phyloP scores from a whole-genome alignment of 2,329 filamentous ascomycete species.

The Blastomyces silverae region DNA sequence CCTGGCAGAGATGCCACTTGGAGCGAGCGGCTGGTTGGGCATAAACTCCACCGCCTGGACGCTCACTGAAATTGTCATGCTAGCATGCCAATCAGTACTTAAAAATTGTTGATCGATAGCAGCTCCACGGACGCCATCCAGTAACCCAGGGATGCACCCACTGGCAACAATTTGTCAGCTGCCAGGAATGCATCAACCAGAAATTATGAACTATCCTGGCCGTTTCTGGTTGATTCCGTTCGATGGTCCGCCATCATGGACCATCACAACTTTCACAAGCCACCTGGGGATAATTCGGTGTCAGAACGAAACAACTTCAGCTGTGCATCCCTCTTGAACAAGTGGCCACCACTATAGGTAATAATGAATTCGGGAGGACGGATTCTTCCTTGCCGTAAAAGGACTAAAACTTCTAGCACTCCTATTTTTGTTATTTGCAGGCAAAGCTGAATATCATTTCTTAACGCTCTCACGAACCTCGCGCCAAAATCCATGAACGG shows the following conservation, averaged over 20 bases:
- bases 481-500: background rate
- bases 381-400: too few species aligned
- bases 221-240: too few species aligned
- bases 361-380: too few species aligned
- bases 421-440: too few species aligned
- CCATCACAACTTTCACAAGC: background rate
- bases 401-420: background rate
- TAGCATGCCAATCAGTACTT: background rate
- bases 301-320: background rate
- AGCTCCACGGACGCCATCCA: background rate
- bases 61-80: background rate
- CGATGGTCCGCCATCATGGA: background rate
- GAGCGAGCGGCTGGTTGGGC: background rate
- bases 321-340: too few species aligned
- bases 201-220: too few species aligned
- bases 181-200: background rate
- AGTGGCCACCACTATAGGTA: too few species aligned
- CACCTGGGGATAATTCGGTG: background rate
- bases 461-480: background rate
- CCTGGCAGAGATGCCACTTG: background rate
- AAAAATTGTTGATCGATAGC: background rate
- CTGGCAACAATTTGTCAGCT: too few species aligned
- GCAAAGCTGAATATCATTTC: background rate
- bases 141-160: background rate
- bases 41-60: background rate